A percentile compares a stretch with the other conserved stretches of the same genome.
phyloP scores from a whole-genome alignment of 2,329 filamentous ascomycete genomes.

The Phoma sp. region DNA sequence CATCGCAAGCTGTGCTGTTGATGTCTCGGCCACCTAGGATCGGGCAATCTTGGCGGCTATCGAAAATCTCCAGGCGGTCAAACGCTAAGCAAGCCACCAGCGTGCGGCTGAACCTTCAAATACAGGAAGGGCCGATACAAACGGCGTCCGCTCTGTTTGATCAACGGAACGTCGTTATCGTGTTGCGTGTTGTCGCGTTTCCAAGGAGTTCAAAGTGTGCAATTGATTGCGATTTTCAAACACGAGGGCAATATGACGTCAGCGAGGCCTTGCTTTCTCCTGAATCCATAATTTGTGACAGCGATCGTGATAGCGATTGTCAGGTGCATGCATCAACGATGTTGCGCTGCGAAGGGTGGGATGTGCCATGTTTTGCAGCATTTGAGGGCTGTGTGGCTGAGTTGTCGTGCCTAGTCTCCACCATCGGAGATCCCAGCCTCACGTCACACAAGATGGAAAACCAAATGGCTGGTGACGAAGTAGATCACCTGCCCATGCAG shows the following conservation, averaged over 20 bases:
- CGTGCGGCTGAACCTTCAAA: constrained; percentile 15
- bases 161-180: constrained; percentile 5
- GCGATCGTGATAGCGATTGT: neutral
- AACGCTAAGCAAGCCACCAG: constrained; percentile 1
- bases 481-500: constrained; percentile 3
- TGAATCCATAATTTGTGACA: neutral
- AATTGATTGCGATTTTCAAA: constrained; percentile 2
- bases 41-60: neutral
- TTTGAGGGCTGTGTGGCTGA: constrained; percentile 5
- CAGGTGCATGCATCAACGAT: neutral
- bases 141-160: neutral
- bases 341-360: neutral
- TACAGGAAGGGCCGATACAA: constrained; percentile 4
- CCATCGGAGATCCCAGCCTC: constrained; percentile 3
- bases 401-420: no score
- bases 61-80: neutral
- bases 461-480: constrained; percentile 7
- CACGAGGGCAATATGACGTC: constrained; percentile 7
- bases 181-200: constrained; percentile 2
- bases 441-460: constrained; percentile 3
- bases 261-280: neutral
- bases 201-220: neutral
- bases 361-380: constrained; percentile 1
- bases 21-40: no score
- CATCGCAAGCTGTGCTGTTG: no score